Percentiles rank a stretch among this genome's conserved stretches.
These are phyloP conservation scores for Corchorus capsularis DNA, from an alignment of 345 rosid species.

Conservation along the genomic window DNA sequence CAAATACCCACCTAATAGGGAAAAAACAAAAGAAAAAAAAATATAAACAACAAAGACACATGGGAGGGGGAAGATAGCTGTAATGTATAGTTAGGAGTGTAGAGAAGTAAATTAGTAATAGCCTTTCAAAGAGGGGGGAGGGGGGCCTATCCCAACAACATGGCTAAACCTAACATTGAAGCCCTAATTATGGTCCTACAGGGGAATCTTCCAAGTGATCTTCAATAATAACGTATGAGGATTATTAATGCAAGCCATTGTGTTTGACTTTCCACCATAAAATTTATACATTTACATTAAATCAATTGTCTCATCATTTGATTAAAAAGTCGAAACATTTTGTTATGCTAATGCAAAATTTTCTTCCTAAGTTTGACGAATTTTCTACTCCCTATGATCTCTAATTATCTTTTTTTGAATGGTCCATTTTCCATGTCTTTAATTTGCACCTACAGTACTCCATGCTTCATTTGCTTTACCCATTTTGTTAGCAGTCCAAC, in stretches of 20 bases:
- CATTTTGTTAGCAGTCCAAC: slow-evolving; percentile 16
- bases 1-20: background rate
- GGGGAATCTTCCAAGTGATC: slow-evolving; percentile 35
- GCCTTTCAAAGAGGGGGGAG: background rate
- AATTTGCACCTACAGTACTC: background rate
- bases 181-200: slow-evolving; percentile 24
- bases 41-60: background rate
- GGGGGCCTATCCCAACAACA: slow-evolving; percentile 4
- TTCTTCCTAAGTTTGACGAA: background rate
- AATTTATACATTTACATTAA: background rate
- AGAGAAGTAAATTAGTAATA: slow-evolving; percentile 1
- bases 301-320: slow-evolving; percentile 22
- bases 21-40: background rate
- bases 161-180: slow-evolving; percentile 27
- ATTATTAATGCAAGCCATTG: slow-evolving; percentile 16
- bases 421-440: background rate
- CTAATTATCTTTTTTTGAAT: background rate
- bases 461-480: slow-evolving; percentile 15
- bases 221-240: slow-evolving; percentile 18
- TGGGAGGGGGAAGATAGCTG: background rate
- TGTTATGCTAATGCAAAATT: background rate
- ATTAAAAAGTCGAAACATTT: slow-evolving; percentile 3
- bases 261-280: slow-evolving; percentile 30
- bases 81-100: background rate
- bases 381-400: background rate